Conservation (phyloP, 805 yeast species). For the Suhomyces faveliae region DNA sequence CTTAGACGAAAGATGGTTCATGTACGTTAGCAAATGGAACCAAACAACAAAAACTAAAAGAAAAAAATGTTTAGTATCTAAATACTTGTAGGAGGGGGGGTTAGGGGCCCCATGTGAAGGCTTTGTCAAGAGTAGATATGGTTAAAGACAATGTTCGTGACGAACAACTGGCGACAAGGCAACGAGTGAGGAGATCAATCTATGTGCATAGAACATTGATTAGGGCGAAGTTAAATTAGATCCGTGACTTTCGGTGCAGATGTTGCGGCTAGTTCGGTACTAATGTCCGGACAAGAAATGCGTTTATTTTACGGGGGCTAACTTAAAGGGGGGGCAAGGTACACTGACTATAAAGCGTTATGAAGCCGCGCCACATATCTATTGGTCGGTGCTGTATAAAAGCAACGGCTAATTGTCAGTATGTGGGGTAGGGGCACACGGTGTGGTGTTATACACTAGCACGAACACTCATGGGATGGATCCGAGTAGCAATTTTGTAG, state of each 20-base stretch:
- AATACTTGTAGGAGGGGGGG: background rate
- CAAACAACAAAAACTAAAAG: background rate
- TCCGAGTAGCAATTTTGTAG: background rate
- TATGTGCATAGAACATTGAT: background rate
- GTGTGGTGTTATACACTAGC: background rate
- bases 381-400: background rate
- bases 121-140: background rate
- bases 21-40: background rate
- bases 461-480: background rate
- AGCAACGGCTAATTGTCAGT: background rate
- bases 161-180: background rate
- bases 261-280: background rate
- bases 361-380: background rate
- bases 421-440: background rate
- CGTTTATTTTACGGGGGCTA: background rate
- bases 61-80: background rate
- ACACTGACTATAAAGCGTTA: background rate
- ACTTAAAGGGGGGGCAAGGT: background rate
- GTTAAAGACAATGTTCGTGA: background rate
- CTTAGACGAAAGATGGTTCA: background rate
- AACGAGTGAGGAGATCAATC: constrained; percentile 1
- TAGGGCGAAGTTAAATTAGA: background rate
- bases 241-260: background rate
- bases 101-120: constrained; percentile 1
- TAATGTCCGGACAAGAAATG: background rate